A percentile compares a stretch with the other conserved stretches of the same genome.
Conservation (phyloP, 2,329 filamentous ascomycete species). For the Colletotrichum trifolii region DNA sequence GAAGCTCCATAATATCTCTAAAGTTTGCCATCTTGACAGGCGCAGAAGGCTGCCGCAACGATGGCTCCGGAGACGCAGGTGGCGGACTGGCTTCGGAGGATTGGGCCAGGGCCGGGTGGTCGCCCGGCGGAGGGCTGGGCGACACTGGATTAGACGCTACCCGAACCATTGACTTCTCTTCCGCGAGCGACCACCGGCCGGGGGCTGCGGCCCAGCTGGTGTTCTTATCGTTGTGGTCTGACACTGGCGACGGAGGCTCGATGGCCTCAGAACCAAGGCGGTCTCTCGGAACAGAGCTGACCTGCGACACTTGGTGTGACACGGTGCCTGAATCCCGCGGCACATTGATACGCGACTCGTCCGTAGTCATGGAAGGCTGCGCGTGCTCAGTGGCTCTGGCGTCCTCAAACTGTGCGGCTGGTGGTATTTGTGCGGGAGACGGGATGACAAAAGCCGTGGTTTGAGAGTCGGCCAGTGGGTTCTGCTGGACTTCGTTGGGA, state of each 20-base stretch:
- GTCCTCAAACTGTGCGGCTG: background rate
- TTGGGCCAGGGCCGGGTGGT: constrained; percentile 48
- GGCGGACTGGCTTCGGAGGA: constrained; percentile 24
- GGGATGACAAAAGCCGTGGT: background rate
- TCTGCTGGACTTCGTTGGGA: constrained; percentile 6
- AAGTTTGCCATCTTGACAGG: constrained; percentile 66
- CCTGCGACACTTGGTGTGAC: constrained; percentile 51
- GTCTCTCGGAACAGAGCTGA: constrained; percentile 47
- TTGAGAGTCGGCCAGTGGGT: constrained; percentile 5
- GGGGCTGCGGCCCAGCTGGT: constrained; percentile 39
- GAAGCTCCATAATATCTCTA: constrained; percentile 80
- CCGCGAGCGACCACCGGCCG: constrained; percentile 52
- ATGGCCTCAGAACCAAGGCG: constrained; percentile 41
- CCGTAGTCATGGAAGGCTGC: constrained; percentile 1
- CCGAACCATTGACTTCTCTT: constrained; percentile 56
- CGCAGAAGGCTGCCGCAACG: constrained; percentile 35
- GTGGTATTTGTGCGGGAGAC: background rate
- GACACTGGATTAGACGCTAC: constrained; percentile 48
- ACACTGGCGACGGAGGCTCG: constrained; percentile 58
- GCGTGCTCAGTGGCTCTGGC: constrained; percentile 7
- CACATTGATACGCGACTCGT: constrained; percentile 15
- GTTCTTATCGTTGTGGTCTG: constrained; percentile 47
- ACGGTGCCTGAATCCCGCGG: constrained; percentile 30
- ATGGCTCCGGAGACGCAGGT: constrained; percentile 36
- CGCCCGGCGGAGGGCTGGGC: constrained; percentile 51